Evolutionary conservation across 345 rosid genomes (phyloP), one percentile per base, ranked within the genome.

Genomic region (Acer yangbiense): DNA sequence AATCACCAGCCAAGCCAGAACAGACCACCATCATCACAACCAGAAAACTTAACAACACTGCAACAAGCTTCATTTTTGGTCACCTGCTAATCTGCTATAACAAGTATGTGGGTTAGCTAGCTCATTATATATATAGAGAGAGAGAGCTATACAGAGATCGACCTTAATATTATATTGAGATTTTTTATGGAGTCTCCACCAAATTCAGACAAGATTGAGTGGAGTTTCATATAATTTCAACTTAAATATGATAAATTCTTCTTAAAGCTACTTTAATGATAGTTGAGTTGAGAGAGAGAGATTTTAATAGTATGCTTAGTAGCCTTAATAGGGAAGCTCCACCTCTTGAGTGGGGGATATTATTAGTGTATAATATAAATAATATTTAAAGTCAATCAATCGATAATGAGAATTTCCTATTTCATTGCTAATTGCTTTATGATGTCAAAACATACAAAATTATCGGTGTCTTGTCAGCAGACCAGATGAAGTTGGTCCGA

Each of bases 21-120:
- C 68, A 77, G 20, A 75, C 72, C 72, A 81, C 72, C 75, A 86
- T 44, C 80, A 86, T 78, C 83, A 58, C 68, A 54, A 46, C 65
- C 73, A 82, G 48, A 58, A 82, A n/a, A 60, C 11, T 9, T 60
- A 60, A 39, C 46, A 80, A 23, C 14, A 67, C 75, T 44, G 73
- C n/a, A 27, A 65, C 17, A 16, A 72, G 32, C 81, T 84, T 88
- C 87, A 77, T 76, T 27, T 65, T 62, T 43, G 46, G 46, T 43
- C 4, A 32, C 35, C 35, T 32, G 35, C 4, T 32, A 32, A 32
- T 4, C 35, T 32, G 35, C 0, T 32, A 4, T 43, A 43, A 43
- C 9, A 6, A 43, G 46, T 7, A 43, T 9, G 1, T 43, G 46
- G 46, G 46, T 43, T 43, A 43, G 46, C 9, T 43, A 32, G 17